A percentile compares a stretch with the other conserved stretches of the same genome.
Conservation (phyloP, 805 yeast species). For the Kodamaea restingae region DNA sequence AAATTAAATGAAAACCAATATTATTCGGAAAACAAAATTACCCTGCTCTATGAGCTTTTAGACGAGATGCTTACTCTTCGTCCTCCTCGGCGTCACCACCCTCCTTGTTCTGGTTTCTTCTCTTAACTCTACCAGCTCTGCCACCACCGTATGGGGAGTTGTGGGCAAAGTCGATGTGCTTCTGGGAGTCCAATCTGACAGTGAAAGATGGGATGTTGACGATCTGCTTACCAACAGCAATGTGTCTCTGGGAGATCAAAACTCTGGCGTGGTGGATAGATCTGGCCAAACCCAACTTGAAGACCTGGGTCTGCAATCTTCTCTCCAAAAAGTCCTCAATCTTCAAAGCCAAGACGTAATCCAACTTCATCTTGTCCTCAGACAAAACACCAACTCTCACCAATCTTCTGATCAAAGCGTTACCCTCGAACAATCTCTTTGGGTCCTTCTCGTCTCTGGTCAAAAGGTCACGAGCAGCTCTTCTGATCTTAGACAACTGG, state of each 20-base stretch:
- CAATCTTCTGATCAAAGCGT: conserved; percentile 99
- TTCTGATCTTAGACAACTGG: conserved; percentile 99
- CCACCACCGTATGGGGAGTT: conserved; percentile 99
- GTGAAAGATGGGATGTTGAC: conserved; percentile 98
- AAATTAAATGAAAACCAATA: background rate
- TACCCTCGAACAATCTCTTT: conserved; percentile 99
- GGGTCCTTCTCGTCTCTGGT: conserved; percentile 99
- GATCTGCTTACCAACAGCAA: conserved; percentile 99
- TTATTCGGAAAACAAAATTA: conserved; percentile 3
- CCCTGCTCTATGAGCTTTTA: background rate
- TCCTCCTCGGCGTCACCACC: conserved; percentile 60
- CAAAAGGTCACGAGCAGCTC: conserved; percentile 99
- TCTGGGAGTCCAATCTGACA: conserved; percentile 99
- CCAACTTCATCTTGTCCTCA: conserved; percentile 99
- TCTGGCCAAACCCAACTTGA: conserved; percentile 99
- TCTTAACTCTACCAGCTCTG: conserved; percentile 99
- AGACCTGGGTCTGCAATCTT: conserved; percentile 99
- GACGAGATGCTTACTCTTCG: conserved; percentile 55
- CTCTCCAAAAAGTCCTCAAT: conserved; percentile 99
- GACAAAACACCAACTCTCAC: conserved; percentile 97
- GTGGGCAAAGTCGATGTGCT: conserved; percentile 99
- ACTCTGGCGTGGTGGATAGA: conserved; percentile 99
- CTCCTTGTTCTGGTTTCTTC: conserved; percentile 74
- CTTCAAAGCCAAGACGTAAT: conserved; percentile 97
- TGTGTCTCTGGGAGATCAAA: conserved; percentile 97